Evolutionary conservation across 495 filamentous ascomycete genomes (phyloP).

Genomic region (Monascus purpureus): DNA sequence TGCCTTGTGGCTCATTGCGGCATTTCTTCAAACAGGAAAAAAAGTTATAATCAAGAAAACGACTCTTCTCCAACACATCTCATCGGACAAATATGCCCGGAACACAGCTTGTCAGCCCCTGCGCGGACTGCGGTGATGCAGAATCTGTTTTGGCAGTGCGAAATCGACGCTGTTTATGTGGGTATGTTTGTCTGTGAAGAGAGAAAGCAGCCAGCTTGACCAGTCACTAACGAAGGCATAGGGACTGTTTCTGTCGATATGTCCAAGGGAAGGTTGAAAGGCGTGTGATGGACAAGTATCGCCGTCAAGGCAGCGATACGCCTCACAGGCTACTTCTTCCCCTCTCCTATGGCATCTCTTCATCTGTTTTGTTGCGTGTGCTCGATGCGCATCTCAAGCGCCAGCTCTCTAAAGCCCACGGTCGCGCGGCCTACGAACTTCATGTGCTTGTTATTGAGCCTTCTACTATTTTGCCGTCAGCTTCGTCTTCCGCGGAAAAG

Average conservation of each 20-base stretch:
- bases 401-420: conserved; percentile 40
- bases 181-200: conserved; percentile 16
- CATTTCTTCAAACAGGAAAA: no score
- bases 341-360: conserved; percentile 72
- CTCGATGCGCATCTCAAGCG: conserved; percentile 51
- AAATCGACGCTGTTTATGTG: conserved; percentile 30
- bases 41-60: no score
- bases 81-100: conserved; percentile 20
- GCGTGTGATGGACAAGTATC: conserved; percentile 64
- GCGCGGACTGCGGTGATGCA: conserved; percentile 27
- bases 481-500: conserved; percentile 11
- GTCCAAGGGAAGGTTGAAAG: conserved; percentile 62
- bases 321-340: conserved; percentile 55
- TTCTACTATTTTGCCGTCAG: conserved; percentile 19
- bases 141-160: conserved; percentile 27
- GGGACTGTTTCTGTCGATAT: conserved; percentile 65
- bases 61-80: background rate
- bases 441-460: conserved; percentile 54
- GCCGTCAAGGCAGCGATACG: conserved; percentile 18
- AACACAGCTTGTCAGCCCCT: conserved; percentile 18
- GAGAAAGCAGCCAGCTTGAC: background rate
- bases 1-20: no score
- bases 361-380: conserved; percentile 62
- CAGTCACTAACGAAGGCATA: conserved; percentile 20
- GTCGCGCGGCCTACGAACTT: conserved; percentile 48